phyloP scores from a whole-genome alignment of 2,329 filamentous ascomycete species.

The Alternaria ethzedia region DNA sequence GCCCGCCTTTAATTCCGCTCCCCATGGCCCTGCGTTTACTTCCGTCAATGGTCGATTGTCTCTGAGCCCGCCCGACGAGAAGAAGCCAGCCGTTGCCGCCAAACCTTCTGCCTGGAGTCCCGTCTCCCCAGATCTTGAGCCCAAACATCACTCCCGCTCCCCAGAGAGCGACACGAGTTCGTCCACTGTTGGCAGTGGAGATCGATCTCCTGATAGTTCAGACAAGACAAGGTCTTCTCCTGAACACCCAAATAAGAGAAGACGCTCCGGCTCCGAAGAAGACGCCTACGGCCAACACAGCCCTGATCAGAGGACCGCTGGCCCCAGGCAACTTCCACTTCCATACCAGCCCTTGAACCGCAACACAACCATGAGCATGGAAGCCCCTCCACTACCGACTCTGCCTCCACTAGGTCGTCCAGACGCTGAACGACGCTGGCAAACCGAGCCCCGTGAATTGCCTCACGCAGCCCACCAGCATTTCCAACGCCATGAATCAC shows the following conservation, averaged over 20 bases:
- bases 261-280: conserved; percentile 68
- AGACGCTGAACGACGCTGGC: conserved; percentile 38
- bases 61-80: conserved; percentile 33
- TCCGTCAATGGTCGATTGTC: conserved; percentile 45
- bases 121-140: conserved; percentile 21
- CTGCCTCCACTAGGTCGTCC: conserved; percentile 38
- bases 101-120: conserved; percentile 27
- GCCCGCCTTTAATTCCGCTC: conserved; percentile 34
- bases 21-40: conserved; percentile 45
- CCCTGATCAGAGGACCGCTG: conserved; percentile 37
- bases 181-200: conserved; percentile 25
- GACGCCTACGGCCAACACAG: conserved; percentile 47
- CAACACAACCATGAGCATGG: conserved; percentile 30
- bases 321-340: conserved; percentile 47
- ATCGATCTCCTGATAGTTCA: conserved; percentile 37
- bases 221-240: conserved; percentile 62
- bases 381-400: conserved; percentile 28
- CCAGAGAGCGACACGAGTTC: conserved; percentile 27
- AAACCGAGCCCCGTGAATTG: conserved; percentile 33
- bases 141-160: conserved; percentile 27
- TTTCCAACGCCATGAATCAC: conserved; percentile 34
- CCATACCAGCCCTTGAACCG: conserved; percentile 49
- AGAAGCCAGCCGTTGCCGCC: conserved; percentile 23
- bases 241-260: conserved; percentile 60
- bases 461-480: conserved; percentile 33